Base-by-base conservation (phyloP, 225 moss, liverwort and hornwort species). In the Polytrichum formosum region DNA sequence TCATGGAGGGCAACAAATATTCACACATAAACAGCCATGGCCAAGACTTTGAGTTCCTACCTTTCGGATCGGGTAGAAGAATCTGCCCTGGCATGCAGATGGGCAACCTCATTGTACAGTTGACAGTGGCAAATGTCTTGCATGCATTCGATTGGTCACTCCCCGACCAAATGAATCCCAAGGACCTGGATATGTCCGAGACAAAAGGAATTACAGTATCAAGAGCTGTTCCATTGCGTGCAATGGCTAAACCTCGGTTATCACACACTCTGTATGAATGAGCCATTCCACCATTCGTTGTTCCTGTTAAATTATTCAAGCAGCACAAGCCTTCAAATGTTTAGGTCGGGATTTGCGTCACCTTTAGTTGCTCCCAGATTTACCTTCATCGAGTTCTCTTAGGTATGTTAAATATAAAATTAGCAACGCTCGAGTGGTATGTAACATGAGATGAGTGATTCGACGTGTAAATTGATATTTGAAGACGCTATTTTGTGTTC, bases 61-160 rank as follows among this genome's bases (percentile, higher is more conserved):
- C 75, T 17, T 78, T 78, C 23, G 75, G 78, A 33, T 64, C 72
- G 1, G 75, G 78, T 1, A 26, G 75, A 31, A 61, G 72, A 21
- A 65, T 31, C 20, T 82, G 82, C 65, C 64, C 76, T 0, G 65
- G 56, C 21, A 56, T 70, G 26, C 61, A n/a, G 4, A 4, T 61
- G 60, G 74, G 46, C 27, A 0, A 25, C 3, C 21, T 27, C 1
- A 5, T 53, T 19, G 54, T 54, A 28, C 74, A 68, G 1, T 23
- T 76, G 0, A 37, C 1, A 0, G 16, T 56, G 17, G 61, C 61
- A 0, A 76, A 20, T 26, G 61, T 71, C 5, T 18, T 71, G 5
- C 61, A 76, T 25, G 71, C 67, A 21, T 76, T 67, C 22, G 37
- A 67, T 1, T 67, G 66, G 65, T 64, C 26, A 0, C 55, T 75